These are phyloP conservation scores for Plasmodium sp. DNA, from an alignment of 169 alveolate genomes.

Conservation along the genomic window DNA sequence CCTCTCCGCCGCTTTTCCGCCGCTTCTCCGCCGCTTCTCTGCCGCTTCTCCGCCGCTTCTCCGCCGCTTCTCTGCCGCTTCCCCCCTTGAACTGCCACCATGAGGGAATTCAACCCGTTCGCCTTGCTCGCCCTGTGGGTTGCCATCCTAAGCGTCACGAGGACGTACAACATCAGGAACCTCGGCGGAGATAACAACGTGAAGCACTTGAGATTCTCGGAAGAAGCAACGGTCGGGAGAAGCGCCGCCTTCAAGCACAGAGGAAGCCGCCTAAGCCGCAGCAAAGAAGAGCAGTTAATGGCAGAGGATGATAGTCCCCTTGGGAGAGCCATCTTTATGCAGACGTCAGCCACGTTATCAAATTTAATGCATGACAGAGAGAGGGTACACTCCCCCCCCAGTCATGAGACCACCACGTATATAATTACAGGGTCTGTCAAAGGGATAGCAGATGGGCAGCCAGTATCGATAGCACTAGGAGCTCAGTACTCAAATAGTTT, in stretches of 20 bases:
- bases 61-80: too few species aligned
- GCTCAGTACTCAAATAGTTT: slow-evolving; percentile 79
- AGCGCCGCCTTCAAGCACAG: not conserved
- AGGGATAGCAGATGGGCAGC: slow-evolving; percentile 76
- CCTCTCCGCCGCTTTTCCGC: too few species aligned
- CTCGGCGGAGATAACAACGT: not conserved
- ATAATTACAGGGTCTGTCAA: slow-evolving; percentile 77
- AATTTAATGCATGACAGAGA: slow-evolving; percentile 60
- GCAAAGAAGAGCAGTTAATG: not conserved
- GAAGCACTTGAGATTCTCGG: not conserved
- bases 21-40: not conserved
- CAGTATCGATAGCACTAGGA: slow-evolving; percentile 84
- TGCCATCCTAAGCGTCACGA: not conserved
- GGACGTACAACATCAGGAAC: not conserved
- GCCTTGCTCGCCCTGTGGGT: not conserved
- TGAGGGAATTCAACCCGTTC: not conserved
- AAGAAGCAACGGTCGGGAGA: not conserved
- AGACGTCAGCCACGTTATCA: slow-evolving; percentile 19
- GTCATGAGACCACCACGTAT: not conserved
- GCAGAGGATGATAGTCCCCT: not conserved
- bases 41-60: not conserved
- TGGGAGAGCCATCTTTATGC: slow-evolving; percentile 22
- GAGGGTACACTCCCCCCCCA: not conserved
- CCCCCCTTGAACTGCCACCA: not conserved
- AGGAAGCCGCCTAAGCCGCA: not conserved